Evolutionary conservation across 768 basidiomycete species (phyloP).

Genomic region (Clitopilus hobsonii): DNA sequence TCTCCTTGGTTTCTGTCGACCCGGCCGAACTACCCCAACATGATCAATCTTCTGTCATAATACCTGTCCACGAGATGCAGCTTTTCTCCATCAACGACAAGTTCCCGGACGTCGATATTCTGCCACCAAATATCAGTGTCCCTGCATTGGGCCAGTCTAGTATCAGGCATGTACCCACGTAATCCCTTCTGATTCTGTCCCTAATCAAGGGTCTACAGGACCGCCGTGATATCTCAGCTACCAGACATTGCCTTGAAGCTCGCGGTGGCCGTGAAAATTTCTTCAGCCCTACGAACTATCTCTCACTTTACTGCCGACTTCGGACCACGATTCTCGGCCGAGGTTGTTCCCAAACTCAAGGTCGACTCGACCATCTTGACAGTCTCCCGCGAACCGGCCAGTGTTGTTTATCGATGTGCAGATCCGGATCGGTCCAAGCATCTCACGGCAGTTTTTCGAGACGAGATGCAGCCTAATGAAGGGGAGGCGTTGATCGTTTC

Average conservation of each 20-base stretch:
- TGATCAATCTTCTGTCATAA: slow-evolving; percentile 26
- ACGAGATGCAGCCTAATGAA: slow-evolving; percentile 31
- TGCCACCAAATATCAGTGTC: slow-evolving; percentile 36
- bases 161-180: slow-evolving; percentile 34
- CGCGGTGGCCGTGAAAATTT: slow-evolving; percentile 52
- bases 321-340: slow-evolving; percentile 49
- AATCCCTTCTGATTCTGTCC: slow-evolving; percentile 2
- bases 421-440: slow-evolving; percentile 48
- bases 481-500: slow-evolving; percentile 44
- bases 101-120: slow-evolving; percentile 35
- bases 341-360: slow-evolving; percentile 43
- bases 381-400: slow-evolving; percentile 45
- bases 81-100: slow-evolving; percentile 36
- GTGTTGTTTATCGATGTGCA: slow-evolving; percentile 36
- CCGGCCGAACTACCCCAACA: slow-evolving; percentile 21
- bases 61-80: slow-evolving; percentile 55
- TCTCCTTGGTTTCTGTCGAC: slow-evolving; percentile 24
- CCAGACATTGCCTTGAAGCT: slow-evolving; percentile 44
- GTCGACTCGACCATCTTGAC: slow-evolving; percentile 36
- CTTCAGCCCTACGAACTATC: slow-evolving; percentile 53
- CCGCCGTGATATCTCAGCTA: slow-evolving; percentile 41
- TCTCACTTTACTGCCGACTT: slow-evolving; percentile 56
- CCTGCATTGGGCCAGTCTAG: slow-evolving; percentile 46
- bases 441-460: slow-evolving; percentile 44
- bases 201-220: slow-evolving; percentile 24